phyloP scores from a whole-genome alignment of 2,329 filamentous ascomycete genomes.

The Helicocarpus griseus region DNA sequence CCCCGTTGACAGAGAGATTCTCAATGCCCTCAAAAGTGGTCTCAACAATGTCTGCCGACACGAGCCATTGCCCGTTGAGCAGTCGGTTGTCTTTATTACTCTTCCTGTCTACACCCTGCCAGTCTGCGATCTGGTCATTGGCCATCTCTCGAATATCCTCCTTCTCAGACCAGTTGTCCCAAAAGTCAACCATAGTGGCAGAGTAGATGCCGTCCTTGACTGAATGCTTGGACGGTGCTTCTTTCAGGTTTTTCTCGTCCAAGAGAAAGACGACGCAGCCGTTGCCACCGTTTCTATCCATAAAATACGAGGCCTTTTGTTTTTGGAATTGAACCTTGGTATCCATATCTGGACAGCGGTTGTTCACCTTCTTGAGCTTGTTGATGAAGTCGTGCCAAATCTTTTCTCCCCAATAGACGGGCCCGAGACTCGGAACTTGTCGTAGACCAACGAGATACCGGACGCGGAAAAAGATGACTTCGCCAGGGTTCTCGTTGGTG shows the following conservation, averaged over 20 bases:
- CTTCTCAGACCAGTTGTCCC: conserved; percentile 23
- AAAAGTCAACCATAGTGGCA: conserved; percentile 8
- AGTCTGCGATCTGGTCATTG: conserved; percentile 22
- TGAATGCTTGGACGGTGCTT: too few relatives aligned
- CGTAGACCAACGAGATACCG: conserved; percentile 20
- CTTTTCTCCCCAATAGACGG: neutral
- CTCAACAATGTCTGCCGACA: too few relatives aligned
- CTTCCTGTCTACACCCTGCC: neutral
- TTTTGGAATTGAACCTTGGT: conserved; percentile 23
- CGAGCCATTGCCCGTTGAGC: too few relatives aligned
- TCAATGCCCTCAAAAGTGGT: conserved; percentile 2
- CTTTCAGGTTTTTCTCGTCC: conserved; percentile 16
- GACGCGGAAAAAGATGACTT: conserved; percentile 26
- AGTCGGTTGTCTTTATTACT: conserved; percentile 6
- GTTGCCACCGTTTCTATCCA: conserved; percentile 10
- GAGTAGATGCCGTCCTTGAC: conserved; percentile 30
- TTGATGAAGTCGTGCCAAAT: conserved; percentile 31
- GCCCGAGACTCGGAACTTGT: conserved; percentile 36
- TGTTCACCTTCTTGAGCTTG: conserved; percentile 33
- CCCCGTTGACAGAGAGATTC: conserved; percentile 1
- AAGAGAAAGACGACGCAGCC: conserved; percentile 28
- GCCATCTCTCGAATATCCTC: conserved; percentile 23
- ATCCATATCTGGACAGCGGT: conserved; percentile 26
- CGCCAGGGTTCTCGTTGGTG: conserved; percentile 34
- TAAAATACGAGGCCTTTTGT: conserved; percentile 21